A percentile compares a stretch with the other conserved stretches of the same genome.
phyloP scores from a whole-genome alignment of 2,329 filamentous ascomycete genomes.

The Aspergillus tamarii region DNA sequence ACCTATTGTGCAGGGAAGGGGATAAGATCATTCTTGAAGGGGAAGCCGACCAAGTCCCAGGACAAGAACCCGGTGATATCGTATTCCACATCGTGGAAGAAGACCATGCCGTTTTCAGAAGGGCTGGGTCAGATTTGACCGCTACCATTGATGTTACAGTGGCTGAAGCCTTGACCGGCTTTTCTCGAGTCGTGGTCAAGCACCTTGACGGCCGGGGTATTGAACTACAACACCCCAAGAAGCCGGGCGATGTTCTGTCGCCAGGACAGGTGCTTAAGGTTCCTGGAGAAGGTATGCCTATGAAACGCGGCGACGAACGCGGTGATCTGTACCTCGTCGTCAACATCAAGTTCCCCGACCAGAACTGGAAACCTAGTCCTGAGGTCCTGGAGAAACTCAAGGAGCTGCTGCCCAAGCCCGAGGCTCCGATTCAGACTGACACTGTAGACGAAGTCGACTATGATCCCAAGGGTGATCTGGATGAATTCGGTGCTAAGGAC shows the following conservation, averaged over 20 bases:
- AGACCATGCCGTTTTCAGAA: constrained; percentile 77
- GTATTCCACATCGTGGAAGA: constrained; percentile 85
- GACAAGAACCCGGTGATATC: constrained; percentile 88
- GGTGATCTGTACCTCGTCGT: constrained; percentile 88
- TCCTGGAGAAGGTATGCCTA: constrained; percentile 88
- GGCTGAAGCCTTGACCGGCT: constrained; percentile 82
- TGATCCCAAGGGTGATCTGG: constrained; percentile 79
- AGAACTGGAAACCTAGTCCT: constrained; percentile 79
- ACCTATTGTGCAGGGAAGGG: constrained; percentile 59
- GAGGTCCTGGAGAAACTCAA: constrained; percentile 69
- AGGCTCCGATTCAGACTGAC: constrained; percentile 66
- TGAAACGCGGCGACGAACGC: constrained; percentile 79
- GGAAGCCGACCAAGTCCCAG: constrained; percentile 90
- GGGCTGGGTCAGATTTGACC: constrained; percentile 81
- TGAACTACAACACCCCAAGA: constrained; percentile 72
- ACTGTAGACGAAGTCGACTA: constrained; percentile 86
- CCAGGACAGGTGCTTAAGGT: constrained; percentile 87
- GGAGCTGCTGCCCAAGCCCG: constrained; percentile 72
- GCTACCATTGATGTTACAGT: constrained; percentile 81
- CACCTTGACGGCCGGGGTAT: constrained; percentile 95
- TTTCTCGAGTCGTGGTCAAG: constrained; percentile 85
- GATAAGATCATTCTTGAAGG: constrained; percentile 89
- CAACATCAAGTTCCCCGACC: constrained; percentile 84
- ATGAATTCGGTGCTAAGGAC: constrained; percentile 61
- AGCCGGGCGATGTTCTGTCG: constrained; percentile 77